These are phyloP conservation scores for Tetrapisispora iriomotensis DNA, from an alignment of 805 yeast genomes.

Conservation along the genomic window DNA sequence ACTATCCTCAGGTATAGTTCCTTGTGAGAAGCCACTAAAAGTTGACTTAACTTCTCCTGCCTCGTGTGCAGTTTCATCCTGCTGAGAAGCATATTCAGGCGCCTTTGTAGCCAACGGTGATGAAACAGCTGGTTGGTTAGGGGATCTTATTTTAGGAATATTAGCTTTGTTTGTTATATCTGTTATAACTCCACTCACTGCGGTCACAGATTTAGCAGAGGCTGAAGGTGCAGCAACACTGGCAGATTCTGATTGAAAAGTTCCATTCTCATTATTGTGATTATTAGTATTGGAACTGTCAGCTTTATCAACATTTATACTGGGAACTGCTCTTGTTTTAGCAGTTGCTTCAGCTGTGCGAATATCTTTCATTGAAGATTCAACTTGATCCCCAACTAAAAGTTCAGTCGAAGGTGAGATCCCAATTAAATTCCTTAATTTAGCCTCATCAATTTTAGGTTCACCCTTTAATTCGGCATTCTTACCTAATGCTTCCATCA, in stretches of 20 bases:
- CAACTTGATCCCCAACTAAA: conserved; percentile 6
- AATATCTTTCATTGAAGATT: neutral
- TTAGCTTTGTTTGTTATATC: neutral
- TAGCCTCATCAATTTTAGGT: conserved; percentile 23
- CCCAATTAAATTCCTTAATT: conserved; percentile 25
- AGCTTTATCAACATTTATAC: conserved; percentile 3
- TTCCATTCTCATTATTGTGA: neutral
- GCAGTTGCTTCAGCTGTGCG: neutral
- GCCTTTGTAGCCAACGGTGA: neutral
- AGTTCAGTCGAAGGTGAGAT: conserved; percentile 23
- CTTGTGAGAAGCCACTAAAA: conserved; percentile 26
- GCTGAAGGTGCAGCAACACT: conserved; percentile 10
- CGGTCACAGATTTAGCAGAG: conserved; percentile 15
- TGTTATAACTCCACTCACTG: conserved; percentile 12
- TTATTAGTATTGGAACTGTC: neutral
- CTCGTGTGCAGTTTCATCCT: conserved; percentile 4
- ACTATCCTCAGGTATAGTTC: conserved; percentile 12
- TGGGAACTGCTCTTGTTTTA: conserved; percentile 6
- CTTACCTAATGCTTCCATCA: conserved; percentile 6
- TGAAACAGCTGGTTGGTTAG: neutral
- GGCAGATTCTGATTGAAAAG: neutral
- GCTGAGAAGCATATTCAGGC: conserved; percentile 1
- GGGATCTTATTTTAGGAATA: neutral
- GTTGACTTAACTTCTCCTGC: conserved; percentile 10
- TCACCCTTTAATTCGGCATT: conserved; percentile 31